A percentile compares a stretch with the other conserved stretches of the same genome.
These are phyloP conservation scores for Aspergillus nanangensis DNA, from an alignment of 495 filamentous ascomycete genomes.

Conservation along the genomic window DNA sequence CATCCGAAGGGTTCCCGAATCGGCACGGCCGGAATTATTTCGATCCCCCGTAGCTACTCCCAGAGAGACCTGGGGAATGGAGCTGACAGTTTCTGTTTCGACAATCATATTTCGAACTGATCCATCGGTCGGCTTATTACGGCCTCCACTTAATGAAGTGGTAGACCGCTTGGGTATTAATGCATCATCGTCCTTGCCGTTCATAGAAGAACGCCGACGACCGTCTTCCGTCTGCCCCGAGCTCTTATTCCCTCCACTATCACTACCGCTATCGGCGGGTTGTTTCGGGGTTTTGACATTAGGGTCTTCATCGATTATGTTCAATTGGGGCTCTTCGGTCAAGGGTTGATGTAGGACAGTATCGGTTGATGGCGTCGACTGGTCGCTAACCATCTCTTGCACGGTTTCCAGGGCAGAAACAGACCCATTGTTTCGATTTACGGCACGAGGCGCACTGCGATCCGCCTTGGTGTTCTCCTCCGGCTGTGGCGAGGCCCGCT, in stretches of 20 bases:
- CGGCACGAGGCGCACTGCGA: constrained; percentile 29
- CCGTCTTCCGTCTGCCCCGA: constrained; percentile 34
- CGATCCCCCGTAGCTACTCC: constrained; percentile 63
- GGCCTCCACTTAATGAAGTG: constrained; percentile 43
- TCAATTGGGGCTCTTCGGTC: constrained; percentile 29
- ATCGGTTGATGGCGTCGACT: constrained; percentile 63
- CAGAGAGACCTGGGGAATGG: constrained; percentile 83
- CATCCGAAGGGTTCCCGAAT: constrained; percentile 71
- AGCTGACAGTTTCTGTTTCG: constrained; percentile 92
- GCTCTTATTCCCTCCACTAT: constrained; percentile 45
- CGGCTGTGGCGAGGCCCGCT: constrained; percentile 25
- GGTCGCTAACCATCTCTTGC: constrained; percentile 77
- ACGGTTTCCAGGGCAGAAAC: constrained; percentile 82
- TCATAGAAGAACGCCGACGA: constrained; percentile 23
- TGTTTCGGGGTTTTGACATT: constrained; percentile 28
- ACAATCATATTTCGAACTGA: constrained; percentile 93
- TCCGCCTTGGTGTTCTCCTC: constrained; percentile 33
- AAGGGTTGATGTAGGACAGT: constrained; percentile 29
- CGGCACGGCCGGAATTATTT: constrained; percentile 44
- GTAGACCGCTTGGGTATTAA: constrained; percentile 45
- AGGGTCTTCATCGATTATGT: constrained; percentile 37
- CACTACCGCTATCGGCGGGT: constrained; percentile 43
- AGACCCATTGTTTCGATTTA: constrained; percentile 59
- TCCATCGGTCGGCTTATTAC: constrained; percentile 63
- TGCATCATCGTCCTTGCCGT: constrained; percentile 17